phyloP scores from a whole-genome alignment of 306 rosid genomes.

The Cucurbita maxima region DNA sequence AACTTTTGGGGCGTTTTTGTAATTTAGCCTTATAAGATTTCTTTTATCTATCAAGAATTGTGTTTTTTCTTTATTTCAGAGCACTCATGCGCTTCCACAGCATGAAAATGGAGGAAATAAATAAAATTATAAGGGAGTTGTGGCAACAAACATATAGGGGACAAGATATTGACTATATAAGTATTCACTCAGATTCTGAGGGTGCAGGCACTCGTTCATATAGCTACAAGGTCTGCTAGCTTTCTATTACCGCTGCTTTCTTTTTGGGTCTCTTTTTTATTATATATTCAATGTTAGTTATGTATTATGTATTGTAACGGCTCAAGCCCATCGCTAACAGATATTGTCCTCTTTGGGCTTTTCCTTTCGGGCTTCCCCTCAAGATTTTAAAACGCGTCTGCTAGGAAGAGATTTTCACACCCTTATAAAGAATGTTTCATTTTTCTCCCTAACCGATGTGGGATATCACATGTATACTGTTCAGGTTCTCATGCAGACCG shows the following conservation, averaged over 20 bases:
- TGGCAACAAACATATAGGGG: conserved; percentile 99
- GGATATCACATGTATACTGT: not conserved
- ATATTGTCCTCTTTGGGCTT: no score
- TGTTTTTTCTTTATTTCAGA: conserved; percentile 27
- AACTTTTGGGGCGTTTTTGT: no score
- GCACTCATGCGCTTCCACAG: conserved; percentile 94
- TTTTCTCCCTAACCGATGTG: no score
- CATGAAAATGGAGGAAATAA: conserved; percentile 99
- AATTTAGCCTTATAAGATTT: no score
- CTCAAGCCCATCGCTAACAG: no score
- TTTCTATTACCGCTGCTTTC: not conserved
- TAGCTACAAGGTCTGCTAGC: conserved; percentile 63
- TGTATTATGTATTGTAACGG: no score
- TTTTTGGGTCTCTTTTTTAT: not conserved
- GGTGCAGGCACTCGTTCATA: conserved; percentile 97
- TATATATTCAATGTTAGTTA: not conserved
- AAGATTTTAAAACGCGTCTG: no score
- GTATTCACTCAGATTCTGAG: conserved; percentile 90
- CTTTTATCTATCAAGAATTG: not conserved
- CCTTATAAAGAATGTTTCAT: no score
- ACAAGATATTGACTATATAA: conserved; percentile 81
- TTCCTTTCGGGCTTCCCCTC: no score
- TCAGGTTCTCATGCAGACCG: conserved; percentile 96
- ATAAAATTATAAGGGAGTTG: conserved; percentile 85
- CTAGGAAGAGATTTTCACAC: no score